Base-by-base conservation (phyloP, 176 grass and related monocot genomes). In the Phragmites australis region DNA sequence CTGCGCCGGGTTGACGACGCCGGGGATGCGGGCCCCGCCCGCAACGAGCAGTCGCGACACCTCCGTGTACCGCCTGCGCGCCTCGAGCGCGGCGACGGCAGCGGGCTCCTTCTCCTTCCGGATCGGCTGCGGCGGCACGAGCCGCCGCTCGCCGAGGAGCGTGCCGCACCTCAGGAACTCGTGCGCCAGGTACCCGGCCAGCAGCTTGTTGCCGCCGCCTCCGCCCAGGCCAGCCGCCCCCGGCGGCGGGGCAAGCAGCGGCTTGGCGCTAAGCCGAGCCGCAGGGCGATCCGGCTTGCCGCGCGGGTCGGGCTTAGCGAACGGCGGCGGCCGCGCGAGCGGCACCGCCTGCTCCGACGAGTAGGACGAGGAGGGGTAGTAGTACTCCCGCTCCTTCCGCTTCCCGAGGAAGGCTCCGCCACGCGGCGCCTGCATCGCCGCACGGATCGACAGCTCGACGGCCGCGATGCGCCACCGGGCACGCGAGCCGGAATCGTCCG, bases 111-210 rank as follows among this genome's bases (percentile, higher is more conserved):
- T 79, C 50, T 64, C 81, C 88, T 86, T 65, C 15, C 39, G 25
- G 23, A 2, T 63, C n/a, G 84, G 58, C n/a, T n/a, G n/a, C 18
- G 19, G 62, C 16, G 87, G 40, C 26, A 81, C 57, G 21, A 65
- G 56, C 34, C 55, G 84, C 19, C 48, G 86, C 77, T 84, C 83
- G 25, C 96, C 92, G 34, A 93, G 81, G 65, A 98, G 70, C 40
- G 90, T 98, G 40, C 92, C 88, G 62, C 44, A 51, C 68, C 34
- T 81, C 81, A 94, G 90, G 81, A 89, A 94, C 86, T 98, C 92
- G 81, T 98, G 92, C 16, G 96, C 96, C 49, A 98, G 82, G 86
- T 91, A 87, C 52, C 92, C 96, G 25, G 90, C 96, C 16, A 98
- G 66, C n/a, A 94, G 81, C 88, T 88, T 89, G 88, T 80, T 87